Evolutionary conservation across 495 filamentous ascomycete genomes (phyloP).

Genomic region (Aspergillus conjunctus): DNA sequence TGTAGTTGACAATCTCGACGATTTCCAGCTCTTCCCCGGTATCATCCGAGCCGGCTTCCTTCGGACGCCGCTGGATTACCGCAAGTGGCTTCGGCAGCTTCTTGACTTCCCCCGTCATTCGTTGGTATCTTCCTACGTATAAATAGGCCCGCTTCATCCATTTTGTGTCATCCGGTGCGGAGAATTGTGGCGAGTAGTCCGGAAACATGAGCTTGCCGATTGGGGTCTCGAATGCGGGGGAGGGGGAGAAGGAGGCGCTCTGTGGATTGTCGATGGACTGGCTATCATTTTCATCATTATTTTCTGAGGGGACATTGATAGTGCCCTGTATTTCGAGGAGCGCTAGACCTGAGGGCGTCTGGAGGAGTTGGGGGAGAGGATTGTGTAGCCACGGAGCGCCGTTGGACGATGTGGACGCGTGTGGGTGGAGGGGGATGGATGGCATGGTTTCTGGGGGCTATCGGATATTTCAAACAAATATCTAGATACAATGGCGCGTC

Average conservation of each 20-base stretch:
- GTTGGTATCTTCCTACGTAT: slow-evolving; percentile 86
- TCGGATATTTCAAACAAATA: neutral
- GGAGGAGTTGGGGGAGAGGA: slow-evolving; percentile 80
- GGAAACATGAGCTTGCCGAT: slow-evolving; percentile 82
- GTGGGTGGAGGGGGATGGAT: slow-evolving; percentile 42
- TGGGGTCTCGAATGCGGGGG: slow-evolving; percentile 46
- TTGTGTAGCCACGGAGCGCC: slow-evolving; percentile 39
- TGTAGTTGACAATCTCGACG: slow-evolving; percentile 84
- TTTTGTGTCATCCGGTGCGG: slow-evolving; percentile 50
- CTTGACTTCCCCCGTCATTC: slow-evolving; percentile 88
- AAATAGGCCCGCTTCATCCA: slow-evolving; percentile 92
- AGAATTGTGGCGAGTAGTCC: slow-evolving; percentile 58
- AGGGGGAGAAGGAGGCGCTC: slow-evolving; percentile 14
- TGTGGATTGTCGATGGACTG: slow-evolving; percentile 13
- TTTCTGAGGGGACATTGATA: slow-evolving; percentile 59
- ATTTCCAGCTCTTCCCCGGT: slow-evolving; percentile 62
- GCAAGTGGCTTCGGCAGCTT: slow-evolving; percentile 77
- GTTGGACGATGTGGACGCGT: slow-evolving; percentile 19
- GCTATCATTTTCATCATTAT: slow-evolving; percentile 23
- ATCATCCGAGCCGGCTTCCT: slow-evolving; percentile 18
- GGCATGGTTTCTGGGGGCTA: slow-evolving; percentile 38
- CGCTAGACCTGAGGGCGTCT: slow-evolving; percentile 74
- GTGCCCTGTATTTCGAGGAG: slow-evolving; percentile 88
- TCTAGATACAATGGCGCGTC: neutral
- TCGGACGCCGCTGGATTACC: slow-evolving; percentile 61